Conservation (phyloP, 2,329 filamentous ascomycete species). For the Penicillium sp. region DNA sequence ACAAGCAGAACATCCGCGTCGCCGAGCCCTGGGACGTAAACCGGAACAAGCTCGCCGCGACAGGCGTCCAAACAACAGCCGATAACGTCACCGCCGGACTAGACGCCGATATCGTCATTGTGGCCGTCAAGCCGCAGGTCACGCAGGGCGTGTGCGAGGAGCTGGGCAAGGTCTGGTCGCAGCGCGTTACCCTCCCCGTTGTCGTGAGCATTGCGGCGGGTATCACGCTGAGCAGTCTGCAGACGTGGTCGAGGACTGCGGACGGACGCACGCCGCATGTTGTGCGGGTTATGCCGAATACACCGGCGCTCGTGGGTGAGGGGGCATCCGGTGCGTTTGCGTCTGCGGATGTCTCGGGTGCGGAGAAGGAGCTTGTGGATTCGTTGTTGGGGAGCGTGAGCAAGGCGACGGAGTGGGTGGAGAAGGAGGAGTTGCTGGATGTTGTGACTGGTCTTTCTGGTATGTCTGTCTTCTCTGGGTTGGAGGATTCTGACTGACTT, state of each 20-base stretch:
- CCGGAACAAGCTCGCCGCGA: conserved; percentile 29
- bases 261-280: conserved; percentile 25
- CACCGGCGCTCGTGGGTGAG: conserved; percentile 30
- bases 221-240: conserved; percentile 29
- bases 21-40: conserved; percentile 36
- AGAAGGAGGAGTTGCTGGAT: conserved; percentile 30
- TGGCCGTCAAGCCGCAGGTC: conserved; percentile 34
- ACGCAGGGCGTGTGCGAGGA: conserved; percentile 31
- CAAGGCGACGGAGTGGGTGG: conserved; percentile 34
- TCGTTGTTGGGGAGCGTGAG: conserved; percentile 28
- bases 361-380: conserved; percentile 30
- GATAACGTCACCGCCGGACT: conserved; percentile 26
- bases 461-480: conserved; percentile 13
- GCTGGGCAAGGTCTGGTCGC: conserved; percentile 25
- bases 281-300: conserved; percentile 36
- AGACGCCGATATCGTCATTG: conserved; percentile 29
- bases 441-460: conserved; percentile 36
- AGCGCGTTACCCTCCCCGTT: conserved; percentile 23
- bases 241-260: conserved; percentile 25
- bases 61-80: conserved; percentile 30
- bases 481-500: background rate
- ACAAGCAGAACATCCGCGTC: conserved; percentile 30
- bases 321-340: conserved; percentile 31
- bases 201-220: conserved; percentile 34
- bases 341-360: conserved; percentile 21